phyloP scores from a whole-genome alignment of 2,329 filamentous ascomycete species.

The Trichoderma atrobrunneum region DNA sequence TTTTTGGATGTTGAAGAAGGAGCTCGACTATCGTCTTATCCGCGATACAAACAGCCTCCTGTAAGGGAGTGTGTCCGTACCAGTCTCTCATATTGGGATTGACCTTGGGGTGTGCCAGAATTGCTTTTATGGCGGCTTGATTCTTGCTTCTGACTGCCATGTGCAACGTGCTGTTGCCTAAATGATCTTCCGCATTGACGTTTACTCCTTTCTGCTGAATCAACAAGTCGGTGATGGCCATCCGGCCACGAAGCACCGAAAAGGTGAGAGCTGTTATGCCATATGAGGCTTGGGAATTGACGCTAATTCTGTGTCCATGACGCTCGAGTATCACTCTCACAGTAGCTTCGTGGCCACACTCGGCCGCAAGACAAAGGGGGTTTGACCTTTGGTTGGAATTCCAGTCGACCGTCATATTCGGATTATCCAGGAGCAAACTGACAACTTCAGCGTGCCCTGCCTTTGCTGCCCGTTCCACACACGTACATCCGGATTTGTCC shows the following conservation, averaged over 20 bases:
- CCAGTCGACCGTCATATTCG: not conserved
- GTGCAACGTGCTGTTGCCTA: not conserved
- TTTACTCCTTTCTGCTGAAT: not conserved
- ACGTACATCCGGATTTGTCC: not conserved
- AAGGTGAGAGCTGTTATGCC: not conserved
- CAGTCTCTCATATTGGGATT: not conserved
- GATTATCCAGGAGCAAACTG: not conserved
- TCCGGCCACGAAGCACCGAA: not conserved
- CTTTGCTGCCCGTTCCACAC: not conserved
- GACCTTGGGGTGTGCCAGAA: not conserved
- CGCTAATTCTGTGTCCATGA: not conserved
- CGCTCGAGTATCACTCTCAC: not conserved
- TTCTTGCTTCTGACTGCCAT: not conserved
- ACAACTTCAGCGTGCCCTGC: not conserved
- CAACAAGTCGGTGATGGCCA: not conserved
- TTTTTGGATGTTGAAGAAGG: not conserved
- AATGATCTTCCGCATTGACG: not conserved
- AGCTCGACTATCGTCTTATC: not conserved
- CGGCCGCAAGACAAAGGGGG: not conserved
- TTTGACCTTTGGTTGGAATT: not conserved
- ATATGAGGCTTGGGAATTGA: not conserved
- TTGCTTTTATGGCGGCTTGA: not conserved
- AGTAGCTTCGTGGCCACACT: not conserved
- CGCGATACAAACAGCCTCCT: not conserved
- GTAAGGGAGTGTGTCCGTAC: not conserved